Base-by-base conservation (phyloP, 208 protist genomes). In the Herpetomonas tarakana region DNA sequence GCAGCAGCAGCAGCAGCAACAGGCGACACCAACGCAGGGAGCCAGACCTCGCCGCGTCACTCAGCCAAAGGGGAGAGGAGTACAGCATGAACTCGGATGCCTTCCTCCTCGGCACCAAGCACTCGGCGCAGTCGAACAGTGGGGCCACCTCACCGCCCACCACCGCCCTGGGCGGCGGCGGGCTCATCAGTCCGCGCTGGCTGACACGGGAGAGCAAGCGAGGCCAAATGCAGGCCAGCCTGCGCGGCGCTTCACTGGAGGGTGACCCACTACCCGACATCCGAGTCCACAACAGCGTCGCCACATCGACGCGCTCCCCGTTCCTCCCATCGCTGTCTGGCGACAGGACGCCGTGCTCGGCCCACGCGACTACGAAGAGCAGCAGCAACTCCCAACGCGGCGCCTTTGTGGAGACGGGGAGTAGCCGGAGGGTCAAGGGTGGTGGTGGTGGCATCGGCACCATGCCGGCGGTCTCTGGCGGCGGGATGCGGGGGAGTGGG, bases 361-460 rank as follows among this genome's bases (percentile, higher is more conserved):
- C 44, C 44, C 44, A 49, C 44, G 44, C 44, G 11, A 7, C 19
- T 24, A 55, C 11, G 22, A 55, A 28, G 50, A 55, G 25, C 50
- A 55, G 22, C 14, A 55, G 14, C 25, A 55, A n/a, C 50, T 25
- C 25, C 9, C 44, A 49, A 18, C 44, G 44, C 9, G 44, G 44
- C 44, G 44, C 4, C 44, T 24, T 22, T 22, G 19, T 7, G 16
- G 16, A 22, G 3, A 49, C 6, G 11, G 44, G 44, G 16, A 49
- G 44, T 22, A 11, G 50, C 28, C 7, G 50, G 24, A 3, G 19
- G 19, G 50, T 7, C 22, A 55, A 38, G 14, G 25, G 14, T 30
- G 19, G 50, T n/a, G 46, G 46, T n/a, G 46, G 46, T n/a, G n/a
- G 19, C 19, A 51, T 12, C 18, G 19, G 11, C 19, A 26, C 4